Conservation (phyloP, 805 yeast species). For the Candida germanica region DNA sequence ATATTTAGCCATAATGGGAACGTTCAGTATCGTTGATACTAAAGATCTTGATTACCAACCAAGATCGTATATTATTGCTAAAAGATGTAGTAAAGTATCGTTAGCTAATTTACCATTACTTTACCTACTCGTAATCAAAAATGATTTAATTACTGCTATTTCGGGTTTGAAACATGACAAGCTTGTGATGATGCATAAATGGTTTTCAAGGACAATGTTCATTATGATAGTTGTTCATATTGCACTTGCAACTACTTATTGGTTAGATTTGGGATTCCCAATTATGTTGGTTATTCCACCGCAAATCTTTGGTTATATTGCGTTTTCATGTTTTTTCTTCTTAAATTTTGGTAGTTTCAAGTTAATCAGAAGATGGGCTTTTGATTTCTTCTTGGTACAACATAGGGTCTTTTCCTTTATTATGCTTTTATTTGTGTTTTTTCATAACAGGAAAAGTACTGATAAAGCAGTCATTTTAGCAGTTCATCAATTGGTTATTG, state of each 20-base stretch:
- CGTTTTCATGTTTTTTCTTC: conserved; percentile 35
- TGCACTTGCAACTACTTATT: conserved; percentile 31
- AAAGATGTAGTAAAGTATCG: conserved; percentile 40
- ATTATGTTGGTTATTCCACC: conserved; percentile 47
- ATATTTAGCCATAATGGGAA: conserved; percentile 27
- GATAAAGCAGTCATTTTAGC: conserved; percentile 36
- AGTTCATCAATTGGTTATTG: conserved; percentile 42
- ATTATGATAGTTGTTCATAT: conserved; percentile 34
- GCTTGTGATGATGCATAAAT: conserved; percentile 37
- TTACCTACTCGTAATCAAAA: conserved; percentile 35
- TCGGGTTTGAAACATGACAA: conserved; percentile 44
- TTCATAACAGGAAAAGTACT: conserved; percentile 35
- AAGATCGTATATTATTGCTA: conserved; percentile 37
- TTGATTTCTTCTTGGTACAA: conserved; percentile 42
- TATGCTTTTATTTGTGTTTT: conserved; percentile 40
- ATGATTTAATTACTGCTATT: conserved; percentile 35
- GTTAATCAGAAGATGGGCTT: conserved; percentile 36
- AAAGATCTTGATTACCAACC: conserved; percentile 40
- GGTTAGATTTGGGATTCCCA: conserved; percentile 37
- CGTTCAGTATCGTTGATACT: conserved; percentile 30
- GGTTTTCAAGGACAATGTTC: conserved; percentile 44
- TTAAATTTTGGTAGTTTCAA: conserved; percentile 35
- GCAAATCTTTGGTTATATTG: conserved; percentile 48
- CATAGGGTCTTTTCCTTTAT: conserved; percentile 41
- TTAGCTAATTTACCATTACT: conserved; percentile 39